These are phyloP conservation scores for Suillus lakei DNA, from an alignment of 768 basidiomycete species.

Conservation along the genomic window DNA sequence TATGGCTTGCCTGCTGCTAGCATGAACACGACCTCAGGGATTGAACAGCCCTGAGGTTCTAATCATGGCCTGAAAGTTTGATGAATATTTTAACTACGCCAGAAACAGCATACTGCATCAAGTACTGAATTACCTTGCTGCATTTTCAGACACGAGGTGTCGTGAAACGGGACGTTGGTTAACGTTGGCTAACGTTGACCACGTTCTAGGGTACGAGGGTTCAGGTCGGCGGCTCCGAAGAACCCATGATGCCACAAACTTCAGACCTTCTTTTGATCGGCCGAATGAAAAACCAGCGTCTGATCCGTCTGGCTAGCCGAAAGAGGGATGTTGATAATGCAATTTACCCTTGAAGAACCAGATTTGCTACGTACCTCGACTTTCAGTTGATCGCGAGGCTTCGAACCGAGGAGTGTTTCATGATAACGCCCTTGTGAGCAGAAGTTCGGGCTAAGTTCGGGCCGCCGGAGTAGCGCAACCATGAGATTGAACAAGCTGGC, in stretches of 20 bases:
- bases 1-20: not conserved
- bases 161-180: not conserved
- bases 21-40: not conserved
- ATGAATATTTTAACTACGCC: not conserved
- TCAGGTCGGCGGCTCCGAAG: not conserved
- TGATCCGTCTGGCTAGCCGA: constrained; percentile 4
- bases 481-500: not conserved
- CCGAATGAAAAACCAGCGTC: not conserved
- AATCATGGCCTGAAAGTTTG: not conserved
- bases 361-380: constrained; percentile 1
- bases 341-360: not conserved
- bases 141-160: not conserved
- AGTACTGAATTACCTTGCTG: not conserved
- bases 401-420: not conserved
- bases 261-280: constrained; percentile 2
- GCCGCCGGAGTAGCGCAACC: not conserved
- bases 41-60: no score
- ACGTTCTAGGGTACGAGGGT: constrained; percentile 8
- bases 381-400: not conserved
- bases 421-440: not conserved
- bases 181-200: not conserved
- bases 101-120: not conserved
- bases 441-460: not conserved
- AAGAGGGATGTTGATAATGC: constrained; percentile 1
- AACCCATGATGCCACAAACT: not conserved